Conservation (phyloP, 306 rosid genomes). For the Rosa rugosa region DNA sequence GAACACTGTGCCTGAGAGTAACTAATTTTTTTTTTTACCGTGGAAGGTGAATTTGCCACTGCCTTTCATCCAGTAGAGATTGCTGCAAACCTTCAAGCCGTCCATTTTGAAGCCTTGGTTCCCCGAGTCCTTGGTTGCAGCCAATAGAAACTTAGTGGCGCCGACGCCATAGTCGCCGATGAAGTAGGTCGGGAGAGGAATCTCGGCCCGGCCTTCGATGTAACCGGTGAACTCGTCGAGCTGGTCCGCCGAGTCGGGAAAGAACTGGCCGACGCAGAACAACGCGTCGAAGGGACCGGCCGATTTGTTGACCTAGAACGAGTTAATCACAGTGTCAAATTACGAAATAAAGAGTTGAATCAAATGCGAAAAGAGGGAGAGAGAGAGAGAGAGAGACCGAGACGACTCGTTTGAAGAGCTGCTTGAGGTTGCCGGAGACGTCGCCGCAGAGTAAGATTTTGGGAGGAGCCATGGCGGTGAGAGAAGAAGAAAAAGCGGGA, state of each 20-base stretch:
- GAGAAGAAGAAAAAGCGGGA: neutral
- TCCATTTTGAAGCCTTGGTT: conserved; percentile 91
- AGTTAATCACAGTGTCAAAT: conserved; percentile 21
- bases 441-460: conserved; percentile 90
- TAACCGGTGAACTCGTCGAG: conserved; percentile 57
- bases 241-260: conserved; percentile 74
- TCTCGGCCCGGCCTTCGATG: conserved; percentile 59
- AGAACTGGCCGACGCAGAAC: conserved; percentile 90
- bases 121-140: conserved; percentile 54
- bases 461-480: conserved; percentile 65
- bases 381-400: conserved; percentile 43
- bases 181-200: conserved; percentile 87
- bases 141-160: conserved; percentile 55
- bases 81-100: conserved; percentile 70
- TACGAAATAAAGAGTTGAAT: neutral
- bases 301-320: conserved; percentile 77
- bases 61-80: conserved; percentile 93
- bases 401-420: conserved; percentile 86
- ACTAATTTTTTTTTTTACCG: conserved; percentile 38
- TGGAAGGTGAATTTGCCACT: conserved; percentile 77
- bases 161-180: conserved; percentile 93
- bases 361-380: neutral
- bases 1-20: neutral
- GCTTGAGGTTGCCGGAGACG: conserved; percentile 72
- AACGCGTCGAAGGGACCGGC: conserved; percentile 96